Percentiles rank a stretch among this genome's conserved stretches.
phyloP scores from a whole-genome alignment of 73 alveolate species.

The Tetrahymena thermophila region DNA sequence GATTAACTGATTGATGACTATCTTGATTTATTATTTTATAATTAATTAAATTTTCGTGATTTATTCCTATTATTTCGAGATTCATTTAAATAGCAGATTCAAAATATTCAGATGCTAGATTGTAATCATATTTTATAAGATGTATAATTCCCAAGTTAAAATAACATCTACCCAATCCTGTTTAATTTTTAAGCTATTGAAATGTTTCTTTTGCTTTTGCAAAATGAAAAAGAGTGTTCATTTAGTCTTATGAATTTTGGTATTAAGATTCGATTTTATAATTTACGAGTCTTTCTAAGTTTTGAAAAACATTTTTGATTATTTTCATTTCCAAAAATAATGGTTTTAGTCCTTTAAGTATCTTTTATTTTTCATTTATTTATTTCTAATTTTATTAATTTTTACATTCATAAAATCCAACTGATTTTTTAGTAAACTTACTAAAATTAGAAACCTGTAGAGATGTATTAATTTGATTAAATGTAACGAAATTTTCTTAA shows the following conservation, averaged over 20 bases:
- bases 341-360: background rate
- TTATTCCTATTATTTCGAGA: background rate
- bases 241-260: background rate
- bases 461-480: too few species aligned
- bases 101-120: background rate
- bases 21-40: background rate
- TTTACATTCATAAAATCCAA: too few species aligned
- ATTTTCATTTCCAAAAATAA: background rate
- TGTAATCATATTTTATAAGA: background rate
- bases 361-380: background rate
- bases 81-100: background rate
- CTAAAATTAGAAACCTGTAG: too few species aligned
- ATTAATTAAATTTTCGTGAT: background rate
- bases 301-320: too few species aligned
- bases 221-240: background rate
- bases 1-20: background rate
- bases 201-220: background rate
- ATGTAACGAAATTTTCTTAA: too few species aligned
- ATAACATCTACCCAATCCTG: background rate
- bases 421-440: too few species aligned
- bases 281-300: background rate
- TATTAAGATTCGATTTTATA: background rate
- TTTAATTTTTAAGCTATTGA: background rate
- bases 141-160: background rate
- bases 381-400: too few species aligned